A percentile compares a stretch with the other conserved stretches of the same genome.
phyloP scores from a whole-genome alignment of 31 red algal species.

The Odonthalia washingtoniensis region DNA sequence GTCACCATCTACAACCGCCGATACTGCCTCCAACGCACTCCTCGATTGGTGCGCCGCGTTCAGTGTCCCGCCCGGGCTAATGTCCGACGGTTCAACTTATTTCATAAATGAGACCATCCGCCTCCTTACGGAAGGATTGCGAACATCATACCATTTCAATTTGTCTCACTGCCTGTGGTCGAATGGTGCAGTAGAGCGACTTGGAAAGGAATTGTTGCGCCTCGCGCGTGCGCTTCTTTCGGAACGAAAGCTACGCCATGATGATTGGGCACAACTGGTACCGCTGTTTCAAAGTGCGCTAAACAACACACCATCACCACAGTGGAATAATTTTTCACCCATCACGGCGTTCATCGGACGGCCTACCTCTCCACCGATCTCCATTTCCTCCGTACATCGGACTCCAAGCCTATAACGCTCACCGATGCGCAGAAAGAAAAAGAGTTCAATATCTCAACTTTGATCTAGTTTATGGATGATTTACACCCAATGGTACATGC shows the following conservation, averaged over 20 bases:
- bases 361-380: no score
- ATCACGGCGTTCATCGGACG: no score
- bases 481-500: no score
- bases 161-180: conserved; percentile 11
- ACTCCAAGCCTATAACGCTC: no score
- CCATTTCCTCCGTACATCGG: no score
- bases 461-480: no score
- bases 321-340: neutral
- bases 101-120: no score
- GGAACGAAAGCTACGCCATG: conserved; percentile 12
- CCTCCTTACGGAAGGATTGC: neutral
- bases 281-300: no score
- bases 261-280: conserved; percentile 29
- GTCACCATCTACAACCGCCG: neutral
- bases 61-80: neutral
- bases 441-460: no score
- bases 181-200: conserved; percentile 50
- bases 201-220: conserved; percentile 33
- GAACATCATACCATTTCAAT: conserved; percentile 23
- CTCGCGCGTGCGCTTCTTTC: conserved; percentile 2
- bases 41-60: conserved; percentile 7
- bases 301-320: conserved; percentile 18
- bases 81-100: neutral
- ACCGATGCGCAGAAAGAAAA: no score
- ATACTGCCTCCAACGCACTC: neutral